Evolutionary conservation across 768 basidiomycete genomes (phyloP).

Genomic region (Collybiopsis luxurians): DNA sequence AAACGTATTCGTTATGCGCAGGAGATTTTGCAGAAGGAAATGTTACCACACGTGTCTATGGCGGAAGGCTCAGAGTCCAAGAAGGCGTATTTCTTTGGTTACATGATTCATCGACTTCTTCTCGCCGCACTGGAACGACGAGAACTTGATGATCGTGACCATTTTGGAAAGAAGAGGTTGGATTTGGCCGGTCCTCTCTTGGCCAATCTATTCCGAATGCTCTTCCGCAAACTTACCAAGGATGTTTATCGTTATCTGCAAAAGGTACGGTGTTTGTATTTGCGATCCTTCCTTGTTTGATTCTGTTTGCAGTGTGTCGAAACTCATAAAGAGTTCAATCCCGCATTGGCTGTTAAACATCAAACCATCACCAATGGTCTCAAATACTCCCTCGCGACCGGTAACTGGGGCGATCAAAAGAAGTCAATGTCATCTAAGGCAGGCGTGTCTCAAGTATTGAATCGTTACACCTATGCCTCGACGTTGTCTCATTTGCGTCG

Average conservation of each 20-base stretch:
- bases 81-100: conserved; percentile 99
- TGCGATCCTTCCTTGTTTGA: neutral
- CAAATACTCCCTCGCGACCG: conserved; percentile 96
- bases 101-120: conserved; percentile 96
- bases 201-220: conserved; percentile 96
- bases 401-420: conserved; percentile 99
- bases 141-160: conserved; percentile 98
- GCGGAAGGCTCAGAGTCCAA: conserved; percentile 94
- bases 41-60: conserved; percentile 97
- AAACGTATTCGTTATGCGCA: conserved; percentile 94
- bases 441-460: conserved; percentile 97
- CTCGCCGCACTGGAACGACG: conserved; percentile 92
- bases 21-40: conserved; percentile 98
- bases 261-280: conserved; percentile 57
- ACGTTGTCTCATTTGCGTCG: conserved; percentile 97
- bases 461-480: conserved; percentile 98
- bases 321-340: conserved; percentile 91
- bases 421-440: conserved; percentile 98
- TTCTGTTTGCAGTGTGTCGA: conserved; percentile 82
- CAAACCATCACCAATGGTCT: conserved; percentile 98
- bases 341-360: conserved; percentile 89
- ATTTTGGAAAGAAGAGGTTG: conserved; percentile 97
- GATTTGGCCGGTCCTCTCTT: conserved; percentile 95
- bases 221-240: conserved; percentile 94
- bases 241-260: conserved; percentile 97